Evolutionary conservation across 1,284 basidiomycete genomes (phyloP), one percentile per base, ranked within the genome.

Genomic region (Cryptococcus sp.): DNA sequence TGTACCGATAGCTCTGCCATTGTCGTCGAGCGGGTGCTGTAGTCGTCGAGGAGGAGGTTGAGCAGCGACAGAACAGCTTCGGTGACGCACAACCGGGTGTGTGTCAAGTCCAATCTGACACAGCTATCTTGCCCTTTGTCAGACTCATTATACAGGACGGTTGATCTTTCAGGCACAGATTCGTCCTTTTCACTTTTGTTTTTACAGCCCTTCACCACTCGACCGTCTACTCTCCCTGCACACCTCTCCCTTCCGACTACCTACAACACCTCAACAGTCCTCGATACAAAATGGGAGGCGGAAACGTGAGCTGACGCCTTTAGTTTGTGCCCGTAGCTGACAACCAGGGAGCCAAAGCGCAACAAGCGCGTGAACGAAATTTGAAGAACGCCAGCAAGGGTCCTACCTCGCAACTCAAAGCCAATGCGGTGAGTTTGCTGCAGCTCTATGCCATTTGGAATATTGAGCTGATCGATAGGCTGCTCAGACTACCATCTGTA

Each of bases 401-500:
- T 14, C 9, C 28, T 31, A 14, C 14, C 18, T 73, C 71, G 43
- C 71, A 73, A 54, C 50, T 69, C 48, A 70, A 70, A 58, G 48
- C 65, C 43, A 72, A 72, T 56, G 60, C 62, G 35, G 69, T 71
- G 56, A 66, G 68, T 66, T 31, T 31, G 9, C 14, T 31, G 28
- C 28, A 31, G 7, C 28, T 14, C 14, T 31, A 7, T 7, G 9
- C 18, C 10, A 11, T 42, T 24, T 16, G 31, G 43, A 21, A 12
- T 10, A 26, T 42, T 12, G 3, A 18, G n/a, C 41, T 43, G 41
- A 43, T 7, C 16, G n/a, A 10, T 25, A 72, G 65, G 73, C 74
- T 5, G 74, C 77, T 21, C 69, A 70, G 51, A 70, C 62, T 42
- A 74, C 77, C 56, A 68, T 75, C 60, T 78, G 77, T 57, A 61